Evolutionary conservation across 495 filamentous ascomycete species (phyloP), one percentile per base, ranked within the genome.

Genomic region (Clohesyomyces aquaticus): DNA sequence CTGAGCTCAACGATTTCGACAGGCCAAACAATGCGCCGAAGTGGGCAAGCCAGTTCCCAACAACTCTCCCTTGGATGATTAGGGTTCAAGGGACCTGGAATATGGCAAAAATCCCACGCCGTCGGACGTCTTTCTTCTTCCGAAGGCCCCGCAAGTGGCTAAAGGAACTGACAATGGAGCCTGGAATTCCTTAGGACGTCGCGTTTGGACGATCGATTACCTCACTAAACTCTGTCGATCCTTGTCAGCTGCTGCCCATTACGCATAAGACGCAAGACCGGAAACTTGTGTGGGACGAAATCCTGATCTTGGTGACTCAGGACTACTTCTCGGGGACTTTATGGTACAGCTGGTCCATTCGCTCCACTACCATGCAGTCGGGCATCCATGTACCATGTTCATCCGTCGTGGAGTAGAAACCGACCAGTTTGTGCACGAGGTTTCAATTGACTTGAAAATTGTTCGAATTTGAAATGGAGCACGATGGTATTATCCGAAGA

Each of bases 1-100:
- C 10, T 18, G 11, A 26, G 18, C 55, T 59, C 55, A 64, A 64
- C 61, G 57, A 38, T 45, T 56, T 23, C 0, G 14, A 38, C 32
- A 38, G 32, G 14, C 32, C 32, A 38, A 6, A 38, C 6, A 14
- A 6, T 6, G 6, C 14, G 14, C 32, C 6, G 32, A 6, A 14
- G 32, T 38, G 6, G 14, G 6, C 32, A 6, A 6, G 6, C 32
- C 32, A 14, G 14, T 38, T 38, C 32, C 32, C 32, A 38, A 38
- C 32, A 38, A 6, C 6, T 38, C 14, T 38, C n/a, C n/a, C 11
- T 28, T 10, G 9, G 4, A 53, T 10, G 25, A 18, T 3, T 25
- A n/a, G 38, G 22, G 27, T 51, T 38, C 12, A 38, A 38, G 32
- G 32, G 14, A 38, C 32, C 14, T 6, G 14, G 32, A 38, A 6